Base-by-base conservation (phyloP, 2,329 filamentous ascomycete genomes). In the Fusarium sp. region DNA sequence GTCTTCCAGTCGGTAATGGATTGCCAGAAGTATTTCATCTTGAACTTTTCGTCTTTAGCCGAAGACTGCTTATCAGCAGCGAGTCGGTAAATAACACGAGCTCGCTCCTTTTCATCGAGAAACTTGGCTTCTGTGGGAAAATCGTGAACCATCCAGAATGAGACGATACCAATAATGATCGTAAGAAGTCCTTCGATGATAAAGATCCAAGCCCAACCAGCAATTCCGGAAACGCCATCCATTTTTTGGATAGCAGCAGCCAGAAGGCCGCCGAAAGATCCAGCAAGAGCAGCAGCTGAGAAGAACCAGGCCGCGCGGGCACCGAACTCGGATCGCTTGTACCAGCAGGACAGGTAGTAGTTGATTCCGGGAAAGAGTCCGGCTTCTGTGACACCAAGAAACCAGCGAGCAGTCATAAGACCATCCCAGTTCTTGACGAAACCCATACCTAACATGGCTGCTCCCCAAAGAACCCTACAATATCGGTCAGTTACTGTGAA, bases 281-380 rank as follows among this genome's bases (percentile, higher is more conserved):
- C 93, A 1, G 92, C 91, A 0, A 96, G 81, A 0, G 93, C 92
- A 1, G 93, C 93, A 0, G 92, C 92, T 0, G 92, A 94, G 82
- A 96, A 97, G 83, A 96, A 95, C 60, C 94, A 88, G 16, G 93
- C 92, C 41, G 91, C 89, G 37, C 93, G 88, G n/a, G 94, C 85
- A 52, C 92, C 93, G 57, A 96, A 92, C 75, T 97, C 94, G 18
- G 85, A 87, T 37, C 93, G 86, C 76, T 88, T 91, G 75, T 96
- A 97, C 93, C 93, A 97, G 77, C 92, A 94, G 0, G 90, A 92
- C 0, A 96, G 85, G 76, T 94, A 94, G 78, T 94, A 95, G 71
- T 92, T 92, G 18, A 94, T 88, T 3, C 91, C 91, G 0, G 92
- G 92, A 75, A 93, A 94, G 0, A 95, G 83, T 9, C 92, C 92